A percentile compares a stretch with the other conserved stretches of the same genome.
phyloP scores from a whole-genome alignment of 306 rosid species.

The Inga laurina region DNA sequence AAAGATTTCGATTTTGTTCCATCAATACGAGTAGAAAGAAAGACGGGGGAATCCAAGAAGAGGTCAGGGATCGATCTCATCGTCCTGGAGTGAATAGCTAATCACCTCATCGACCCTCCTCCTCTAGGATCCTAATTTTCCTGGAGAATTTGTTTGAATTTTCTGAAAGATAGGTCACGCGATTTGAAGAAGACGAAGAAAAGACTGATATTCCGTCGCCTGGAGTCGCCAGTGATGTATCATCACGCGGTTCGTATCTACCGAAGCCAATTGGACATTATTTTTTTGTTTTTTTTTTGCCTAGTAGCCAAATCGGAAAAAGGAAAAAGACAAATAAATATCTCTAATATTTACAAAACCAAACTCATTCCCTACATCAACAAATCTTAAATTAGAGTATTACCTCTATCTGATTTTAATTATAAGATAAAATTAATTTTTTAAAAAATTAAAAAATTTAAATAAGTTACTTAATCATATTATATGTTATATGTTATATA shows the following conservation, averaged over 20 bases:
- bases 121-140: conserved; percentile 33
- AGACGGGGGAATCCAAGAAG: conserved; percentile 23
- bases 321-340: too few relatives aligned
- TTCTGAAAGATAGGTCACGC: neutral
- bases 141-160: conserved; percentile 24
- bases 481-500: too few relatives aligned
- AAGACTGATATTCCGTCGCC: neutral
- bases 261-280: neutral
- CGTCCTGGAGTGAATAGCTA: conserved; percentile 46
- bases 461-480: too few relatives aligned
- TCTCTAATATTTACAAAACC: too few relatives aligned
- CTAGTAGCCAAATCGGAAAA: too few relatives aligned
- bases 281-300: accelerated
- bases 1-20: conserved; percentile 48
- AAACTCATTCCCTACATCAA: too few relatives aligned
- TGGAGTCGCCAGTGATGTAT: neutral
- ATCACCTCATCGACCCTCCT: conserved; percentile 44
- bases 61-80: conserved; percentile 61
- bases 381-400: too few relatives aligned
- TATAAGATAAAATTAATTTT: too few relatives aligned
- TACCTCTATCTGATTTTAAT: too few relatives aligned
- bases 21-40: conserved; percentile 37
- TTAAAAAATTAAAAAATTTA: too few relatives aligned
- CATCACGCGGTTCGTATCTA: neutral
- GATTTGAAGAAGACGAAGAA: neutral